Evolutionary conservation across 495 filamentous ascomycete species (phyloP).

Genomic region (Aspergillus asperescens): DNA sequence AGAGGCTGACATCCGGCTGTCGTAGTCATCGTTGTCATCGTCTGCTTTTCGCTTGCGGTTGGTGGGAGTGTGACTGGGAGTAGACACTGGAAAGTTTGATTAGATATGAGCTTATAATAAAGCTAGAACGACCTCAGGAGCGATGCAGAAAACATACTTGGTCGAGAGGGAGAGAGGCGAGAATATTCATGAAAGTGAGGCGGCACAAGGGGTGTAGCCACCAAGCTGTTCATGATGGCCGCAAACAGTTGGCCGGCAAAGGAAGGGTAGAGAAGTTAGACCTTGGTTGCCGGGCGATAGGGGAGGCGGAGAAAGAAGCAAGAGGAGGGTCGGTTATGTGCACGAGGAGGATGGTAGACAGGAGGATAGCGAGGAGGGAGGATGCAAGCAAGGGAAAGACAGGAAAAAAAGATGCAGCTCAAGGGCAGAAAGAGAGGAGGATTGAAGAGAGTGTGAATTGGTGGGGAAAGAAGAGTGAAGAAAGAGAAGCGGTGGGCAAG

Average conservation of each 20-base stretch:
- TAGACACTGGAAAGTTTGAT: constrained; percentile 44
- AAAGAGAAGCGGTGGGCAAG: constrained; percentile 39
- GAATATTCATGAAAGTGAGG: constrained; percentile 69
- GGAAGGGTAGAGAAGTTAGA: constrained; percentile 14
- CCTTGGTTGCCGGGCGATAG: constrained; percentile 4
- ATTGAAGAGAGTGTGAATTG: constrained; percentile 27
- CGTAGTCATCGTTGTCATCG: constrained; percentile 61
- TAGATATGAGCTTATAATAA: constrained; percentile 15
- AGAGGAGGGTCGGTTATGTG: constrained; percentile 5
- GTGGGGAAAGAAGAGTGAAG: constrained; percentile 33
- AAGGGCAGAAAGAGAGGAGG: constrained; percentile 25
- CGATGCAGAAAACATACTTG: constrained; percentile 46
- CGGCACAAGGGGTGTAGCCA: constrained; percentile 62
- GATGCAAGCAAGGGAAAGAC: constrained; percentile 22
- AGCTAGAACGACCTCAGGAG: neutral
- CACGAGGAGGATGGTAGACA: constrained; percentile 16
- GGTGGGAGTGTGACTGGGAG: constrained; percentile 45
- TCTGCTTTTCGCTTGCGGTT: constrained; percentile 84
- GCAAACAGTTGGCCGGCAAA: constrained; percentile 35
- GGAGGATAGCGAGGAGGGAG: constrained; percentile 11
- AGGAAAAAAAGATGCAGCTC: constrained; percentile 17
- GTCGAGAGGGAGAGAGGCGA: constrained; percentile 64
- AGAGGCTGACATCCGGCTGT: constrained; percentile 83
- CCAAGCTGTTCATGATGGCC: constrained; percentile 58
- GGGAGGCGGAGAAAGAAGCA: constrained; percentile 19